Conservation (phyloP, 768 basidiomycete genomes). For the Trichaptum fuscoviolaceum region DNA sequence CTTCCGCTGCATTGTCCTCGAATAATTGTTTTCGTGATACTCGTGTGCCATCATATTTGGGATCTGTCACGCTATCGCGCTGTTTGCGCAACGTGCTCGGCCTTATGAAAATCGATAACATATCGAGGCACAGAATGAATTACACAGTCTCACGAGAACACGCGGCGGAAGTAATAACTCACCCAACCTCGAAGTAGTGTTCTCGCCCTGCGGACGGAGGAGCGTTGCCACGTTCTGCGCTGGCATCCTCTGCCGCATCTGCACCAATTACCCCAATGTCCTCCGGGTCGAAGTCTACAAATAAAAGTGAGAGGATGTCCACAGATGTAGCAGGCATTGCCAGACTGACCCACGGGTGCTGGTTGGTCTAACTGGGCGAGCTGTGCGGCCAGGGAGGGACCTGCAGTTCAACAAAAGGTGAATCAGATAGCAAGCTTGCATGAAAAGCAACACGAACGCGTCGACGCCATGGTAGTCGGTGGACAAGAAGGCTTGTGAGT, state of each 20-base stretch:
- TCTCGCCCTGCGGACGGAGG: constrained; percentile 44
- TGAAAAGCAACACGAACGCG: background rate
- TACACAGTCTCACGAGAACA: background rate
- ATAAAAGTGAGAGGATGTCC: constrained; percentile 9
- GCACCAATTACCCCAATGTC: constrained; percentile 43
- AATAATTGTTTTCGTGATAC: constrained; percentile 47
- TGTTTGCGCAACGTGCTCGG: constrained; percentile 64
- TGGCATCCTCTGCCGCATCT: constrained; percentile 36
- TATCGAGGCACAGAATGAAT: constrained; percentile 5
- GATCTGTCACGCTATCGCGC: constrained; percentile 62
- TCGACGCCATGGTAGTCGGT: background rate
- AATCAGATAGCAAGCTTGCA: background rate
- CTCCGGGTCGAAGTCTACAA: constrained; percentile 71
- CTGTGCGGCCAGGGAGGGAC: constrained; percentile 70
- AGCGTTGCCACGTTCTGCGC: constrained; percentile 27
- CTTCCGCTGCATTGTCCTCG: constrained; percentile 18
- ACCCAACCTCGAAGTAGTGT: constrained; percentile 89
- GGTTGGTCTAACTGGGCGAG: constrained; percentile 74
- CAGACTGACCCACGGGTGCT: constrained; percentile 55
- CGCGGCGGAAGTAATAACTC: constrained; percentile 20
- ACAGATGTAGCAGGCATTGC: constrained; percentile 3
- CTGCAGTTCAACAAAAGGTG: constrained; percentile 18
- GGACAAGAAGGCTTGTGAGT: constrained; percentile 3
- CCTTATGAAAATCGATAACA: constrained; percentile 31
- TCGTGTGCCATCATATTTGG: constrained; percentile 72